Base-by-base conservation (phyloP, 2,329 filamentous ascomycete species). In the Alternaria atra region DNA sequence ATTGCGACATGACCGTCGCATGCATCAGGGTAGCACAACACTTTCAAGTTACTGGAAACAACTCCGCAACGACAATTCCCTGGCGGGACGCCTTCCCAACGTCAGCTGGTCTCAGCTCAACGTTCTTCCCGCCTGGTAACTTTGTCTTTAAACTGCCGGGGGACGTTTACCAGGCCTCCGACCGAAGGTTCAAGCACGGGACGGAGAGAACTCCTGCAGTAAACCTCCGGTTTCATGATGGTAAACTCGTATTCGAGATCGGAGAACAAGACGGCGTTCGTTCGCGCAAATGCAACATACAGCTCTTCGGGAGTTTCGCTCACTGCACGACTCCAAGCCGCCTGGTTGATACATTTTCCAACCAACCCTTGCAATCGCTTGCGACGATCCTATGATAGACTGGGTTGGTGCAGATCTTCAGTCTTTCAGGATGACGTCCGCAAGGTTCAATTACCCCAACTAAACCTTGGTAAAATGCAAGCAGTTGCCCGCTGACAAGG, bases 61-160 rank as follows among this genome's bases (percentile, higher is more conserved):
- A 50, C 32, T 48, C 35, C 44, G 35, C 20, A 34, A 8, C 27
- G 6, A 32, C 39, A 12, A 42, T 40, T 15, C 29, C 29, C 44
- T 29, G 44, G 17, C 15, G 29, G 35, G 32, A 37, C 46, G 17
- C 27, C n/a, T 34, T 27, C 29, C 13, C 17, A 9, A 44, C 15
- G 47, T 17, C 23, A 20, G 8, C 23, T 57, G 39, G 35, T 17
- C 46, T 25, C 30, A 30, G 48, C 39, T 44, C 48, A 57, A 52
- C 47, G 37, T 39, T 27, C 44, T 51, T 52, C 37, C 55, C 55
- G 47, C 12, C 15, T 52, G 55, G 47, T 52, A 52, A 29, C 44
- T 51, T 35, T 42, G 10, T 51, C 40, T 15, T 29, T 27, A 56
- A 39, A 52, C 25, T 35, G 48, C 9, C 23, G 35, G 25, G 32